Base-by-base conservation (phyloP, 2,329 filamentous ascomycete genomes). In the Venturia carpophila region DNA sequence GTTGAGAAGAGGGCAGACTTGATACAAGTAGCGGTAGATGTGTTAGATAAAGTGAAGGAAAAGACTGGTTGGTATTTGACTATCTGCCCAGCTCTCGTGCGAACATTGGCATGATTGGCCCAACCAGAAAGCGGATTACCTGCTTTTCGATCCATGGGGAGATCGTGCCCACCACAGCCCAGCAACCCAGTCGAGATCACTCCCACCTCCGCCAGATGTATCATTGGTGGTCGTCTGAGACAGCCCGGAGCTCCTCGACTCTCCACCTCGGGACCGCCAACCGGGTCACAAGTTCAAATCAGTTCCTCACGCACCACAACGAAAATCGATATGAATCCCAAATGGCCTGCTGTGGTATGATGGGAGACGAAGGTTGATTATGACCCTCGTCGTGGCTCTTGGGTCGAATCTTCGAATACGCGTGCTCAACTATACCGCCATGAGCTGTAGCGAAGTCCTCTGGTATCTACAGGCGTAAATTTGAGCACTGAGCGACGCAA, bases 161-260 rank as follows among this genome's bases (percentile, higher is more conserved):
- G 49, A 55, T 55, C 52, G 30, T 52, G 21, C 13, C n/a, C n/a
- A n/a, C n/a, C n/a, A n/a, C n/a, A n/a, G n/a, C n/a, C 47, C 47
- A 30, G 47, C 47, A 27, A 27, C n/a, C 45, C n/a, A 10, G 45
- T 52, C 47, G 21, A 52, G 21, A 52, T 30, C 21, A 27, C 24
- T 52, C 47, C 24, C 47, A 52, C 47, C 47, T 52, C 47, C 47
- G 47, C 47, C 2, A 21, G 19, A 15, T 52, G 17, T 52, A 27
- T n/a, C n/a, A 52, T 30, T 49, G 21, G 47, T 52, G 47, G 21
- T 10, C 15, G 10, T 27, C 11, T 27, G 21, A 27, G 1, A 27
- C 45, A 49, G n/a, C n/a, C n/a, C n/a, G n/a, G n/a, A 21, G 45
- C 45, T 24, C n/a, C n/a, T 21, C 9, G 45, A 49, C 45, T 24